phyloP scores from a whole-genome alignment of 2,329 filamentous ascomycete species.

The Cladophialophora bantiana region DNA sequence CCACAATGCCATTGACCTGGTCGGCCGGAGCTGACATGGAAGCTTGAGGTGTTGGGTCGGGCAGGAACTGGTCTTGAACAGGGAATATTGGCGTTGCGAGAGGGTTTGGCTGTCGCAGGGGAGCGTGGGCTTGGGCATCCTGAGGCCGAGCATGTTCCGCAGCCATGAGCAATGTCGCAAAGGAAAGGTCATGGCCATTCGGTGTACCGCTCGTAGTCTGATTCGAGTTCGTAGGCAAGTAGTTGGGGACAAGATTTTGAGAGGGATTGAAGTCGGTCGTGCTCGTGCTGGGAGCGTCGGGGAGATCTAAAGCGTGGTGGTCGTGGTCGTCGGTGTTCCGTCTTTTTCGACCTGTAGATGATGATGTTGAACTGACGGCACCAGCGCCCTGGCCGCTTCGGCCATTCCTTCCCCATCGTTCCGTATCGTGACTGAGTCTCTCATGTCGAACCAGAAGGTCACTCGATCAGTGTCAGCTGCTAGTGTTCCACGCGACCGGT shows the following conservation, averaged over 20 bases:
- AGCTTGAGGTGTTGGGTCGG: constrained; percentile 49
- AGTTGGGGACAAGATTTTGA: constrained; percentile 32
- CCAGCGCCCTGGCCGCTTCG: constrained; percentile 41
- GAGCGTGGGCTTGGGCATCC: constrained; percentile 41
- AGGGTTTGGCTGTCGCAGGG: constrained; percentile 23
- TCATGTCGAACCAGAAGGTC: constrained; percentile 52
- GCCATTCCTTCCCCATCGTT: constrained; percentile 29
- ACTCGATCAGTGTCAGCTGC: constrained; percentile 38
- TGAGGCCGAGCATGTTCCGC: constrained; percentile 51
- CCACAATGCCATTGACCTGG: constrained; percentile 46
- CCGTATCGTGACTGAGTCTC: constrained; percentile 47
- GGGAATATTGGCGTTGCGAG: constrained; percentile 24
- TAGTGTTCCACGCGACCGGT: constrained; percentile 21
- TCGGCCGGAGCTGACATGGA: constrained; percentile 44
- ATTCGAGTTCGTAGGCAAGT: constrained; percentile 21
- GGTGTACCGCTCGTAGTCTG: constrained; percentile 22
- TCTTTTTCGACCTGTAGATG: constrained; percentile 15
- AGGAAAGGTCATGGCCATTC: constrained; percentile 44
- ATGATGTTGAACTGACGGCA: constrained; percentile 27
- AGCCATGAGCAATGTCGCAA: constrained; percentile 51
- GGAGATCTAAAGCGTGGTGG: constrained; percentile 17
- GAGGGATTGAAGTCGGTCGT: constrained; percentile 29
- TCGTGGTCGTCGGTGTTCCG: constrained; percentile 17
- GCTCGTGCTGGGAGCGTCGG: constrained; percentile 19
- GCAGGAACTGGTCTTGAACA: constrained; percentile 40